Conservation (phyloP, 2,329 filamentous ascomycete species). For the Neurospora sp. region DNA sequence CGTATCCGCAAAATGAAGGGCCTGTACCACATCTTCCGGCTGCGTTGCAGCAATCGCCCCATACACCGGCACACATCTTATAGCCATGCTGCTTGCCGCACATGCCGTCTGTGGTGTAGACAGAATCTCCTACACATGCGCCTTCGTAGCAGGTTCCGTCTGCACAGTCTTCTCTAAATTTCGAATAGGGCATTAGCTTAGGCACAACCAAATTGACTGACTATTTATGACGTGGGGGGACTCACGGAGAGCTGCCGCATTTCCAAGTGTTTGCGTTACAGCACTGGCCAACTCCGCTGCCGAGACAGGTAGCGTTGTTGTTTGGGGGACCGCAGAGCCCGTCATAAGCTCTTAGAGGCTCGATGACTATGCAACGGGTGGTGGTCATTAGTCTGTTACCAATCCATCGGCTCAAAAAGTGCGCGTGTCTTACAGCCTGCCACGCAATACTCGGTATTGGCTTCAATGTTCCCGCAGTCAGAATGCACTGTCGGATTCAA, state of each 20-base stretch:
- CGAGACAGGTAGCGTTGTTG: constrained; percentile 24
- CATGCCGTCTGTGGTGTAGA: constrained; percentile 25
- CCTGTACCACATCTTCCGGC: constrained; percentile 9
- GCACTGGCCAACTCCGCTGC: constrained; percentile 18
- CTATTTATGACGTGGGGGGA: background rate
- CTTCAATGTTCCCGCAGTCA: constrained; percentile 1
- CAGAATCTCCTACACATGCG: constrained; percentile 19
- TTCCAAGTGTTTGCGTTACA: constrained; percentile 24
- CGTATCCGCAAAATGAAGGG: background rate
- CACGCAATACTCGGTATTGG: constrained; percentile 7
- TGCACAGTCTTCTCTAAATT: constrained; percentile 20
- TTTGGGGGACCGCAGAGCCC: constrained; percentile 23
- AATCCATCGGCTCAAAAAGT: background rate
- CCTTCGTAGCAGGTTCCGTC: constrained; percentile 25
- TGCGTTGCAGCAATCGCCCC: constrained; percentile 23
- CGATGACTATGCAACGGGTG: constrained; percentile 13
- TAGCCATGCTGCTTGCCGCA: constrained; percentile 23
- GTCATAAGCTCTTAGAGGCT: constrained; percentile 18
- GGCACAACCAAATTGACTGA: background rate
- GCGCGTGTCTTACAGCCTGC: constrained; percentile 3
- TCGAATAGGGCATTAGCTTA: background rate
- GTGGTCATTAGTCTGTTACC: background rate
- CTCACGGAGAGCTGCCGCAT: constrained; percentile 17
- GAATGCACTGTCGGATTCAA: no score
- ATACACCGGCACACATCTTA: constrained; percentile 22